Evolutionary conservation across 352 stramenopile genomes (phyloP), one percentile per base, ranked within the genome.

Genomic region (Globisporangium paddicum): DNA sequence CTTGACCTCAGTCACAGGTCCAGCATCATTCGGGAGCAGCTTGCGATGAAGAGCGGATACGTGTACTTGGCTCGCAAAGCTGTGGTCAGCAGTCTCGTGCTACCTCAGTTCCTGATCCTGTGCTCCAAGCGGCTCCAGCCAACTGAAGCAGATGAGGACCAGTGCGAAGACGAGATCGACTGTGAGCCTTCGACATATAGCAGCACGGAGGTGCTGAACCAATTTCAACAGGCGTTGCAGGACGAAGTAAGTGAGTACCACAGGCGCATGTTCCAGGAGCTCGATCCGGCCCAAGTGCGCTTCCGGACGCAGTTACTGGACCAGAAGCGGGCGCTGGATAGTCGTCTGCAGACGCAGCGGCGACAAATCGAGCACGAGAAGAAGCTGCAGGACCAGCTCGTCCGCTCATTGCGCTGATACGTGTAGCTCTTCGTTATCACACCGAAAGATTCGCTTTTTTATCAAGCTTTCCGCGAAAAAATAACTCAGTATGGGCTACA

Each of bases 61-160:
- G 61, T 77, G 14, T 82, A 76, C 42, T 68, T 79, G 51, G 68
- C 63, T 45, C 68, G 61, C 5, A 51, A 52, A 49, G 41, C 34
- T 48, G 52, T 38, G n/a, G 51, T 75, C 7, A 56, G 63, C 23
- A 3, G 56, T 5, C 52, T 62, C 23, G 47, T 79, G 6, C 42
- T 82, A 7, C 73, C 71, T 4, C 68, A 77, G 34, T 77, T 79
- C 55, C 13, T 82, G 34, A 8, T 76, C 26, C 44, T 77, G n/a
- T 75, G 62, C 45, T 75, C 68, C 16, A 71, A 66, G 19, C 66
- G 54, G 13, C 10, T 42, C 0, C 50, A 58, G 5, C 0, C 52
- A 3, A 6, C 21, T 14, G 62, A 52, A 16, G 9, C 21, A 7
- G n/a, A n/a, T n/a, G 32, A 58, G 34, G 51, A 44, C 1, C 21